These are phyloP conservation scores for Pharus latifolius DNA, from an alignment of 176 grass and related monocot genomes.

Conservation along the genomic window DNA sequence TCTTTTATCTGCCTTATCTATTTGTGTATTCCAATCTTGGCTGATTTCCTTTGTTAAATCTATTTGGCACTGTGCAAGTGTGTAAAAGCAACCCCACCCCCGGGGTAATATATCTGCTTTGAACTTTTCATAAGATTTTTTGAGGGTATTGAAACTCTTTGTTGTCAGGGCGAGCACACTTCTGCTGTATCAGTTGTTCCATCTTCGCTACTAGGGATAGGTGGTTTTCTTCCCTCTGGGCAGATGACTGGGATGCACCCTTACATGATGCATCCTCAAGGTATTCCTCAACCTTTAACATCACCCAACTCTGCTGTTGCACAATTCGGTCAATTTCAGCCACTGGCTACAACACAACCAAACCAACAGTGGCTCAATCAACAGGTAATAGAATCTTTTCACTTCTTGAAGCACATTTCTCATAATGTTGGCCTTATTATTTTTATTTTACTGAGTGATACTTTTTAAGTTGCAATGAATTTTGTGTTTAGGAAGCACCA, in stretches of 20 bases:
- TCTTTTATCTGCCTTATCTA: too few relatives aligned
- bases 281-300: conserved; percentile 45
- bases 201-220: conserved; percentile 43
- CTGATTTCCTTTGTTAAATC: too few relatives aligned
- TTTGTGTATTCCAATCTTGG: too few relatives aligned
- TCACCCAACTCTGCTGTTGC: conserved; percentile 50
- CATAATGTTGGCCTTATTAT: too few relatives aligned
- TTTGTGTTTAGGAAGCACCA: conserved; percentile 33
- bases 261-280: conserved; percentile 65
- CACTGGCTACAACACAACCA: conserved; percentile 18
- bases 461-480: not conserved
- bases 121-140: too few relatives aligned
- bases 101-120: too few relatives aligned
- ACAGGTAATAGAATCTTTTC: conserved; percentile 35
- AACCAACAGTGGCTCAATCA: conserved; percentile 36
- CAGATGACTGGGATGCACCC: conserved; percentile 58
- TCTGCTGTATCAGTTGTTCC: conserved; percentile 37
- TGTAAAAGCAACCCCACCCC: too few relatives aligned
- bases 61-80: too few relatives aligned
- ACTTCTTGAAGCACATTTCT: not conserved
- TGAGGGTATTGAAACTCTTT: too few relatives aligned
- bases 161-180: conserved; percentile 35
- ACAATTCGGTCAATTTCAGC: conserved; percentile 53
- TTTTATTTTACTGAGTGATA: not conserved
- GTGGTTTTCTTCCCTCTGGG: conserved; percentile 43